A percentile compares a stretch with the other conserved stretches of the same genome.
phyloP scores from a whole-genome alignment of 1,284 basidiomycete genomes.

The Exobasidium cylindrosporum region DNA sequence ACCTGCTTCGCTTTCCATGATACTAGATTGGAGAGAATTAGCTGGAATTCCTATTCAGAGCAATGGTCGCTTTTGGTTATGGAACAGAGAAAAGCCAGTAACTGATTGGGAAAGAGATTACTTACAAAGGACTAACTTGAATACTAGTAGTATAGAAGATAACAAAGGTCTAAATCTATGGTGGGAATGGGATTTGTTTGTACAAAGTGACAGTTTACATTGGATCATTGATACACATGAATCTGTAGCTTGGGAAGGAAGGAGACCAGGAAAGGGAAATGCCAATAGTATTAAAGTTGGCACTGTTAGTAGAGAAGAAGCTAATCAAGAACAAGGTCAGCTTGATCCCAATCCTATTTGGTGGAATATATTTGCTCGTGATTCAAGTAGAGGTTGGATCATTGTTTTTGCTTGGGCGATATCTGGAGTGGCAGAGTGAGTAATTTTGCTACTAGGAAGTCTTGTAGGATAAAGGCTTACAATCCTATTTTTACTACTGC shows the following conservation, averaged over 20 bases:
- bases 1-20: constrained; percentile 78
- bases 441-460: constrained; percentile 62
- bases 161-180: neutral
- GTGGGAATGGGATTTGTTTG: neutral
- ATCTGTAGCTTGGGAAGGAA: constrained; percentile 3
- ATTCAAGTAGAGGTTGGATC: constrained; percentile 78
- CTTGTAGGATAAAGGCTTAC: neutral
- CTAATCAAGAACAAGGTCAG: neutral
- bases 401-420: constrained; percentile 78
- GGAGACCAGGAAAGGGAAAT: neutral
- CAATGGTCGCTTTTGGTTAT: constrained; percentile 7
- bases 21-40: constrained; percentile 97
- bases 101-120: neutral
- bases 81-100: neutral
- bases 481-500: neutral
- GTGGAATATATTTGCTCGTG: constrained; percentile 50
- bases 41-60: constrained; percentile 66
- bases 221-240: neutral
- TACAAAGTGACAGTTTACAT: neutral
- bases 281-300: neutral
- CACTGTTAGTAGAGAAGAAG: neutral
- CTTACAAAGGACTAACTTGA: neutral
- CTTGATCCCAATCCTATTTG: constrained; percentile 6
- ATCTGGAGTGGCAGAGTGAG: constrained; percentile 67
- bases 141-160: constrained; percentile 7